Percentiles rank a stretch among this genome's conserved stretches.
phyloP scores from a whole-genome alignment of 2,329 filamentous ascomycete species.

The Penicillium sp. region DNA sequence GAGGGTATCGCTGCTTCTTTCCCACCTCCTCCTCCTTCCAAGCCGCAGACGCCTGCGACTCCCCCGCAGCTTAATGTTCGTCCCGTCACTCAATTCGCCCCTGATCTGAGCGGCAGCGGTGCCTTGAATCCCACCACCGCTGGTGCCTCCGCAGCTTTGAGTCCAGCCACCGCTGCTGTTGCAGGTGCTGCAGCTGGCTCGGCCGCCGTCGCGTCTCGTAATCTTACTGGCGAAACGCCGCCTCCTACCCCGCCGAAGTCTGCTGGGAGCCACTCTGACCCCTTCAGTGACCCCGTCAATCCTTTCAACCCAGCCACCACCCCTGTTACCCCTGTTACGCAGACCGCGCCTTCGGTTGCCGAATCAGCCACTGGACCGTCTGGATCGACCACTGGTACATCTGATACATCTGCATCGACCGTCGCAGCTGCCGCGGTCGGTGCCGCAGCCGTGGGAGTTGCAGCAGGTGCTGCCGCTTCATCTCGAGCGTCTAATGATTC shows the following conservation, averaged over 20 bases:
- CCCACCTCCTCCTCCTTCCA: slow-evolving; percentile 35
- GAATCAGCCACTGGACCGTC: slow-evolving; percentile 26
- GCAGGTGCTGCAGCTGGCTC: slow-evolving; percentile 21
- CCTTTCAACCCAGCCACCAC: slow-evolving; percentile 61
- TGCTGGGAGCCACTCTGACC: slow-evolving; percentile 43
- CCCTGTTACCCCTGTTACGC: not conserved
- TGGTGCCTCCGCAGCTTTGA: slow-evolving; percentile 3
- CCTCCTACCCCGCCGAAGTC: slow-evolving; percentile 41
- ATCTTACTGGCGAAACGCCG: slow-evolving; percentile 34
- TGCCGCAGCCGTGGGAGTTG: slow-evolving; percentile 42
- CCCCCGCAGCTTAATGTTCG: slow-evolving; percentile 82
- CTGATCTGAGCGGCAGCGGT: slow-evolving; percentile 52
- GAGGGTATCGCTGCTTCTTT: slow-evolving; percentile 29
- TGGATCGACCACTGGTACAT: slow-evolving; percentile 28
- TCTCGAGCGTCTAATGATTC: slow-evolving; percentile 25
- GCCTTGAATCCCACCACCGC: slow-evolving; percentile 11
- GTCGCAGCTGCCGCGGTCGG: slow-evolving; percentile 37
- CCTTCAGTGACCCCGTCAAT: slow-evolving; percentile 58
- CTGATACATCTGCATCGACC: slow-evolving; percentile 29
- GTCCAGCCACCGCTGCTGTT: slow-evolving; percentile 17
- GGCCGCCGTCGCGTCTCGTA: slow-evolving; percentile 29
- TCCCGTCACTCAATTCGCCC: slow-evolving; percentile 79
- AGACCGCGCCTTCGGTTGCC: slow-evolving; percentile 22
- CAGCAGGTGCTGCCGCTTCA: slow-evolving; percentile 39
- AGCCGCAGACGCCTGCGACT: slow-evolving; percentile 43